These are phyloP conservation scores for Bacterosira constricta DNA, from an alignment of 108 stramenopile species.

Conservation along the genomic window DNA sequence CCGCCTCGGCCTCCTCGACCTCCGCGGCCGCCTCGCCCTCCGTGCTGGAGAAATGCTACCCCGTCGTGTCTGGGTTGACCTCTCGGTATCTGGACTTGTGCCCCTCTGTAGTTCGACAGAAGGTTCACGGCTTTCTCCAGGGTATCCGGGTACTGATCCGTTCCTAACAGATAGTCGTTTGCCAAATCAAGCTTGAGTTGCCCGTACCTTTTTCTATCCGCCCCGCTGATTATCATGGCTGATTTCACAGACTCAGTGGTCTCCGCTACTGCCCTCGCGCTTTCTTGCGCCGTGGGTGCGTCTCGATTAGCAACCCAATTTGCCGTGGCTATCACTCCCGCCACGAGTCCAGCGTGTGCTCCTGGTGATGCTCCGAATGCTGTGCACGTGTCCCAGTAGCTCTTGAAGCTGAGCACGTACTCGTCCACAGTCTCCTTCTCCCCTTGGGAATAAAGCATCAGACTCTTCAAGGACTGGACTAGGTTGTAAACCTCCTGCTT, in stretches of 20 bases:
- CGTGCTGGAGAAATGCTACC: conserved; percentile 8
- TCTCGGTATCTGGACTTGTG: neutral
- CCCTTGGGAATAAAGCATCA: neutral
- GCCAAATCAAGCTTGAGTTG: neutral
- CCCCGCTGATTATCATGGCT: too few relatives aligned
- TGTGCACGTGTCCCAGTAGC: neutral
- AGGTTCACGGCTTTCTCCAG: neutral
- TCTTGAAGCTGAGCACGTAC: neutral
- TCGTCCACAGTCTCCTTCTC: neutral
- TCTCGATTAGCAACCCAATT: neutral
- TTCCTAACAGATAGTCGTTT: conserved; percentile 8
- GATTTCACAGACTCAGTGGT: neutral
- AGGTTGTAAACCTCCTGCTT: too few relatives aligned
- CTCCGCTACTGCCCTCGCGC: neutral
- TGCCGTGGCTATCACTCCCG: neutral
- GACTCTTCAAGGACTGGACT: neutral
- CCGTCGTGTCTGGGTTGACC: conserved; percentile 1
- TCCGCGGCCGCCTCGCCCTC: neutral
- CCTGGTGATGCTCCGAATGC: neutral
- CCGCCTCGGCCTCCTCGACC: neutral
- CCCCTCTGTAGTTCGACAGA: neutral
- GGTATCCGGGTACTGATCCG: conserved; percentile 12
- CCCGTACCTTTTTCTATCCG: conserved; percentile 2
- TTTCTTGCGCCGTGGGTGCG: neutral
- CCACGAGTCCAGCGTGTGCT: neutral